These are phyloP conservation scores for Ceratocystis ficicola DNA, from an alignment of 2,329 filamentous ascomycete species.

Conservation along the genomic window DNA sequence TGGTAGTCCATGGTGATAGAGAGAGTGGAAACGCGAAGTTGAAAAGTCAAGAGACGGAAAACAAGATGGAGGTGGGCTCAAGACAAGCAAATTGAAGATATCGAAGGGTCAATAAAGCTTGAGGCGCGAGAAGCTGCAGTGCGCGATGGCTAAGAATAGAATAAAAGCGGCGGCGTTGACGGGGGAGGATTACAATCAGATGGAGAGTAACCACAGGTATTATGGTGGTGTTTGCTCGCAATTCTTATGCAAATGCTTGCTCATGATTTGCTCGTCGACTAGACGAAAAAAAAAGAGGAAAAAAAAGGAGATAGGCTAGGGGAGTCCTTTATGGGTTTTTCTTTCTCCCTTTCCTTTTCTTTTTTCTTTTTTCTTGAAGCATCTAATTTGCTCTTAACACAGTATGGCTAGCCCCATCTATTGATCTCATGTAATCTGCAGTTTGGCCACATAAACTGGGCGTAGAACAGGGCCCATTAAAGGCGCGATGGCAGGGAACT, in stretches of 20 bases:
- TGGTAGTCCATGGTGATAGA: slow-evolving; percentile 11
- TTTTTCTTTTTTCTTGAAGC: too few relatives aligned
- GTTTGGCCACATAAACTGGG: not conserved
- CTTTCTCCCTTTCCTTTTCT: not conserved
- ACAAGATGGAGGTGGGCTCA: not conserved
- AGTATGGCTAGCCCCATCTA: too few relatives aligned
- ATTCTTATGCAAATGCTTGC: not conserved
- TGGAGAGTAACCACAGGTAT: not conserved
- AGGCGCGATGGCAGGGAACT: not conserved
- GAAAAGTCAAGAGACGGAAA: slow-evolving; percentile 13
- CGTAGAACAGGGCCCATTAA: not conserved
- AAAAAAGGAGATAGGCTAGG: not conserved
- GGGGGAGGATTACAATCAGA: not conserved
- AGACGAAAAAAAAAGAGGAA: not conserved
- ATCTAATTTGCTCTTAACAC: too few relatives aligned
- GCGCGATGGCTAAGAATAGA: slow-evolving; percentile 5
- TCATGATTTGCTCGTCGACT: too few relatives aligned
- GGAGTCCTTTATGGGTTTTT: not conserved
- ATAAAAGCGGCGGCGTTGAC: not conserved
- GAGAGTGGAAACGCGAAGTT: not conserved
- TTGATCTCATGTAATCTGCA: too few relatives aligned
- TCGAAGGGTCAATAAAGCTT: slow-evolving; percentile 6
- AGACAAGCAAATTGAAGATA: not conserved
- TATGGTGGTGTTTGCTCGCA: not conserved
- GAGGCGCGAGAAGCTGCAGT: not conserved